Conservation (phyloP, 2,329 filamentous ascomycete species). For the Cadophora sp. region DNA sequence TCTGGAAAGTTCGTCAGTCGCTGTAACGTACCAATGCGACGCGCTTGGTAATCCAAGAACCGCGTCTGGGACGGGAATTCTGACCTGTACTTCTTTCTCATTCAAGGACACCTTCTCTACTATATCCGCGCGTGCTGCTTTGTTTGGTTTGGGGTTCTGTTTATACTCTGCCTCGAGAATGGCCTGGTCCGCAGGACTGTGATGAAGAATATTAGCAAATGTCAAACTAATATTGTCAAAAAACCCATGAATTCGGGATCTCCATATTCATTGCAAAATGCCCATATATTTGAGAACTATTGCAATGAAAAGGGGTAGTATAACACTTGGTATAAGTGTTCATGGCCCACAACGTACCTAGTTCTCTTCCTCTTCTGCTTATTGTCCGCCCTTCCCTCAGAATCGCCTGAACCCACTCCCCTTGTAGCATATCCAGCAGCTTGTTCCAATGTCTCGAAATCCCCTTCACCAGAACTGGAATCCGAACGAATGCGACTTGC, state of each 20-base stretch:
- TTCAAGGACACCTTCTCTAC: conserved; percentile 81
- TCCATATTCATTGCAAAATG: background rate
- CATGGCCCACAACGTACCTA: conserved; percentile 56
- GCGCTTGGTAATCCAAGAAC: conserved; percentile 23
- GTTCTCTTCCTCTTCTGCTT: conserved; percentile 65
- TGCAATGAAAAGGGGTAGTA: background rate
- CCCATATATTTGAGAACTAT: background rate
- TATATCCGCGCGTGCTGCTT: conserved; percentile 82
- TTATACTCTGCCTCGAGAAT: conserved; percentile 87
- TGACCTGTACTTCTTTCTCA: conserved; percentile 96
- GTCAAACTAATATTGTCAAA: background rate
- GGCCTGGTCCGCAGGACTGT: conserved; percentile 84
- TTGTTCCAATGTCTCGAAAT: conserved; percentile 33
- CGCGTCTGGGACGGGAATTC: conserved; percentile 42
- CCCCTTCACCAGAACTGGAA: conserved; percentile 34
- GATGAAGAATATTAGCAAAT: conserved; percentile 29
- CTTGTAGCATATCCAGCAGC: conserved; percentile 31
- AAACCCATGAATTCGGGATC: background rate
- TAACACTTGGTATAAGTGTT: background rate
- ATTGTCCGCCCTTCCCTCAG: conserved; percentile 46
- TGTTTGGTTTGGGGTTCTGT: conserved; percentile 89
- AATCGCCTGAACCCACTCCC: conserved; percentile 35
- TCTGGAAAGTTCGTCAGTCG: conserved; percentile 60
- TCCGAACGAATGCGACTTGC: conserved; percentile 29
- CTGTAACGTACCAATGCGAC: conserved; percentile 26